Evolutionary conservation across 2,329 filamentous ascomycete genomes (phyloP).

Genomic region (Claviceps purpurea): DNA sequence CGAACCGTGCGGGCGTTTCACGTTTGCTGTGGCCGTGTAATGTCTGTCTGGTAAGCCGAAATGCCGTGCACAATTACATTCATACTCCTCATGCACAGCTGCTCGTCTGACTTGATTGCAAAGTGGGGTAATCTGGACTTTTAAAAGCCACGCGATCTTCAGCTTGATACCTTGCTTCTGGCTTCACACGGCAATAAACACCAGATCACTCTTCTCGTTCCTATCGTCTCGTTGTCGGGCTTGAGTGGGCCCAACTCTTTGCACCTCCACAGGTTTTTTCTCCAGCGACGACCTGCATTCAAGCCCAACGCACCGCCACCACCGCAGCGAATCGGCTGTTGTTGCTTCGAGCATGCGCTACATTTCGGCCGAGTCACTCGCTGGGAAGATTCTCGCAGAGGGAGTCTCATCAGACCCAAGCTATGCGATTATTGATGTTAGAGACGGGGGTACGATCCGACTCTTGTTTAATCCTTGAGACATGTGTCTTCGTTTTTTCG

Average conservation of each 20-base stretch:
- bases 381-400: slow-evolving; percentile 45
- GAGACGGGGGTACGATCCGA: slow-evolving; percentile 54
- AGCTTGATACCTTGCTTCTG: not conserved
- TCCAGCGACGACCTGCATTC: not conserved
- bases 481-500: not conserved
- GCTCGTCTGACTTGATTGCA: not conserved
- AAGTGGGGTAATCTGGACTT: not conserved
- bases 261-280: not conserved
- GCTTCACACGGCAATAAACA: not conserved
- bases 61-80: no score
- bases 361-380: slow-evolving; percentile 57
- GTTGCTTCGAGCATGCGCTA: slow-evolving; percentile 50
- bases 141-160: not conserved
- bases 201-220: not conserved
- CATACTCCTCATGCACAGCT: not conserved
- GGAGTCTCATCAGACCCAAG: slow-evolving; percentile 24
- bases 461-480: not conserved
- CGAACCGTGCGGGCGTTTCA: not conserved
- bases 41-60: not conserved
- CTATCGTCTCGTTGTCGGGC: not conserved
- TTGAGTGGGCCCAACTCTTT: not conserved
- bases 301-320: not conserved
- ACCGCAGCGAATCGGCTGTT: slow-evolving; percentile 37
- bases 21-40: not conserved
- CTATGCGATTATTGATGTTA: slow-evolving; percentile 75